phyloP scores from a whole-genome alignment of 345 rosid genomes.

The Pistacia vera region DNA sequence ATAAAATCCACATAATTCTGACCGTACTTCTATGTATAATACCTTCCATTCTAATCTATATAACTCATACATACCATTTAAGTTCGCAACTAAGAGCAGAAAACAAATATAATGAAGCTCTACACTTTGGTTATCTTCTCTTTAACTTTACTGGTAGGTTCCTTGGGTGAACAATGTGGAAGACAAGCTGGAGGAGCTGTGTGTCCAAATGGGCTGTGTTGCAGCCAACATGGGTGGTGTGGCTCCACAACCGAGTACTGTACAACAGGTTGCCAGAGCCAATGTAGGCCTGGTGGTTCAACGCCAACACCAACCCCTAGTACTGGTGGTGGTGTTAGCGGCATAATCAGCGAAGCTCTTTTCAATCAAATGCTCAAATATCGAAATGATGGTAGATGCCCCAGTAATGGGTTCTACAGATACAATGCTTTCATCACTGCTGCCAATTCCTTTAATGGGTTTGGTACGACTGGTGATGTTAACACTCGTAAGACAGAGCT shows the following conservation, averaged over 20 bases:
- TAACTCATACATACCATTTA: too few species aligned
- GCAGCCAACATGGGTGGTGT: slow-evolving; percentile 11
- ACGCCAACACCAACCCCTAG: too few species aligned
- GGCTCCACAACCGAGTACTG: too few species aligned
- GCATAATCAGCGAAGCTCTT: too few species aligned
- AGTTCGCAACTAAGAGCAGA: not conserved
- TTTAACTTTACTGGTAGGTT: not conserved
- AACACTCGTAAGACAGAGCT: slow-evolving; percentile 48
- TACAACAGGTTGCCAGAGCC: too few species aligned
- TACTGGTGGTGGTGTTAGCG: slow-evolving; percentile 1
- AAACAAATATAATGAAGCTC: not conserved
- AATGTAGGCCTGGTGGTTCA: too few species aligned
- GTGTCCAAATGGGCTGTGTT: slow-evolving; percentile 26
- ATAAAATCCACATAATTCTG: not conserved
- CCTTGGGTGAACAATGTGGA: slow-evolving; percentile 24
- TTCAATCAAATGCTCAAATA: not conserved
- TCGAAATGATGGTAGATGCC: slow-evolving; percentile 48
- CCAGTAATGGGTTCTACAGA: slow-evolving; percentile 50
- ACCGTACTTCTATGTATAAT: not conserved
- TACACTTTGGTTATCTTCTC: not conserved
- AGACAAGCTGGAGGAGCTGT: slow-evolving; percentile 26
- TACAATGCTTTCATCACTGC: slow-evolving; percentile 60
- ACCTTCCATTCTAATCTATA: not conserved
- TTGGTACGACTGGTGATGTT: slow-evolving; percentile 50
- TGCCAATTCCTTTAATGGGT: slow-evolving; percentile 43